phyloP scores from a whole-genome alignment of 345 rosid species.

The Acer campestre region DNA sequence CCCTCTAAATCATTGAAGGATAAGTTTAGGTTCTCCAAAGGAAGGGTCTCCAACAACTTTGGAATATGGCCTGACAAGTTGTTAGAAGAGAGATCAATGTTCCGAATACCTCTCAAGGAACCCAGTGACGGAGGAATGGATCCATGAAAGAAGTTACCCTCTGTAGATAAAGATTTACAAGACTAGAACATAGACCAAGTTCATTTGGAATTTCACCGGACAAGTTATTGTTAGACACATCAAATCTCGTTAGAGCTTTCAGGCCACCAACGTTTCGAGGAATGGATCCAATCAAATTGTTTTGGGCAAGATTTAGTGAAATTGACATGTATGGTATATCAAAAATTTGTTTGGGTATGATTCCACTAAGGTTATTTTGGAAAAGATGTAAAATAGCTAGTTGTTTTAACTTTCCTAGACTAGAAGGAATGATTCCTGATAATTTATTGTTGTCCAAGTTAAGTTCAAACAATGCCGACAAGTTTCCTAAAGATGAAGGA shows the following conservation, averaged over 20 bases:
- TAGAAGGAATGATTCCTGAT: constrained; percentile 27
- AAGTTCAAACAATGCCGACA: not conserved
- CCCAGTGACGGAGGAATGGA: constrained; percentile 7
- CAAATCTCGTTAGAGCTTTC: constrained; percentile 8
- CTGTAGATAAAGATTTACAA: not conserved
- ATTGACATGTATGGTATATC: constrained; percentile 19
- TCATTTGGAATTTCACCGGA: constrained; percentile 14
- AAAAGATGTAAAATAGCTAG: constrained; percentile 14
- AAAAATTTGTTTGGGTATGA: constrained; percentile 19
- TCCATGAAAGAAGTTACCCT: constrained; percentile 13
- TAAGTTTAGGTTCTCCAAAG: constrained; percentile 21
- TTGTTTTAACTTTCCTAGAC: constrained; percentile 16
- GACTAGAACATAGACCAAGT: constrained; percentile 10
- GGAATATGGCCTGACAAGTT: constrained; percentile 25
- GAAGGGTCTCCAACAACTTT: constrained; percentile 3
- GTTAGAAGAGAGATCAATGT: not conserved
- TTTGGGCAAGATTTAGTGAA: constrained; percentile 23
- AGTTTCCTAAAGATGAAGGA: constrained; percentile 22
- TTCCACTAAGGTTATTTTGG: constrained; percentile 28
- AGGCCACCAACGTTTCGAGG: constrained; percentile 20
- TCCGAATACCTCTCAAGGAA: not conserved
- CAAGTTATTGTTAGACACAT: constrained; percentile 3
- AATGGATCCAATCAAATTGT: constrained; percentile 17
- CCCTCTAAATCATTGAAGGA: constrained; percentile 31
- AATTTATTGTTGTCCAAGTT: constrained; percentile 14